A percentile compares a stretch with the other conserved stretches of the same genome.
phyloP scores from a whole-genome alignment of 495 filamentous ascomycete species.

The Filosporella fistucella region DNA sequence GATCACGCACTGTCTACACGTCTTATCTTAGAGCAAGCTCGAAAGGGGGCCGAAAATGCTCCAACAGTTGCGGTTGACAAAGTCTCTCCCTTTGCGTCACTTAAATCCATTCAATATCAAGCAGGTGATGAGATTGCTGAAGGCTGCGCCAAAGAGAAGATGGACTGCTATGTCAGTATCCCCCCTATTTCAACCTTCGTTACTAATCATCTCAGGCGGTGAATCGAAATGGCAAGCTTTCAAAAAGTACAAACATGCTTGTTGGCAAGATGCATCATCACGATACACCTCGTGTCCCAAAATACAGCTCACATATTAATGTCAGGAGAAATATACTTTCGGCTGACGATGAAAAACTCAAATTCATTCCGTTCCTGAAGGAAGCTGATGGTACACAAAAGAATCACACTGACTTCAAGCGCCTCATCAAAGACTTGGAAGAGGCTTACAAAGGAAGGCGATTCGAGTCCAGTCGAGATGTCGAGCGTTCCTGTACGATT shows the following conservation, averaged over 20 bases:
- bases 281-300: slow-evolving; percentile 16
- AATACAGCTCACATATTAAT: slow-evolving; percentile 16
- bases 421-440: slow-evolving; percentile 15
- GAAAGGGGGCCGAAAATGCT: background rate
- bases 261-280: background rate
- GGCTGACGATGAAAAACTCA: slow-evolving; percentile 20
- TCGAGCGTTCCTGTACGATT: slow-evolving; percentile 7
- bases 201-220: background rate
- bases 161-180: background rate
- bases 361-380: slow-evolving; percentile 19
- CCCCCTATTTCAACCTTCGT: too few species aligned
- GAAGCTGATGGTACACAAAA: slow-evolving; percentile 2
- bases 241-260: background rate
- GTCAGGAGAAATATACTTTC: slow-evolving; percentile 20
- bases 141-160: background rate
- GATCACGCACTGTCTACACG: background rate
- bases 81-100: background rate
- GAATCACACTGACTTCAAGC: background rate
- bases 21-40: background rate
- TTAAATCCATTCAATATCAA: background rate
- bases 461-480: slow-evolving; percentile 4
- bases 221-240: slow-evolving; percentile 8
- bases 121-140: background rate
- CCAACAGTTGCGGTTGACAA: background rate
- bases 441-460: slow-evolving; percentile 5